phyloP scores from a whole-genome alignment of 2,329 filamentous ascomycete species.

The Ophiostoma sp. region DNA sequence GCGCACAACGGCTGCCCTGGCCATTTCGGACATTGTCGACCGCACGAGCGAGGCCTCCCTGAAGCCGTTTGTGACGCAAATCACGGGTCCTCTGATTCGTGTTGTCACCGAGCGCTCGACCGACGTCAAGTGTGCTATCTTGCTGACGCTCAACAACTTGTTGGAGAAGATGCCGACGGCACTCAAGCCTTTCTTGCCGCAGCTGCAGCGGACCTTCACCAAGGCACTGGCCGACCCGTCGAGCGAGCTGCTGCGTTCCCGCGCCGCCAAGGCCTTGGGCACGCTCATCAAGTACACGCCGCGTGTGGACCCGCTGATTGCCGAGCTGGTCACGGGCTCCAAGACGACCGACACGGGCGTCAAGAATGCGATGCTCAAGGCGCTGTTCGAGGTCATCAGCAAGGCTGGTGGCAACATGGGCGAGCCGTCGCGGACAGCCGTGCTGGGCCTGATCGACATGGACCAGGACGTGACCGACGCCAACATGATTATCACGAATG shows the following conservation, averaged over 20 bases:
- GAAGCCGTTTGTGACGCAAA: conserved; percentile 94
- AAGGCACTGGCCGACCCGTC: conserved; percentile 92
- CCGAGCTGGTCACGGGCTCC: conserved; percentile 90
- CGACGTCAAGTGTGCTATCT: conserved; percentile 92
- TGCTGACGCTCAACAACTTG: conserved; percentile 90
- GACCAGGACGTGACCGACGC: conserved; percentile 74
- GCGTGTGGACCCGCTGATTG: conserved; percentile 88
- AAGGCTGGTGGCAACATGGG: conserved; percentile 95
- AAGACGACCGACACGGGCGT: conserved; percentile 87
- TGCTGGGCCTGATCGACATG: conserved; percentile 83
- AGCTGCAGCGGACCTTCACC: conserved; percentile 94
- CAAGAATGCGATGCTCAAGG: conserved; percentile 93
- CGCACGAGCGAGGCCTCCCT: conserved; percentile 83
- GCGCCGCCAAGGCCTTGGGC: conserved; percentile 90
- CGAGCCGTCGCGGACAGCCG: conserved; percentile 80
- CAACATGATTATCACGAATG: conserved; percentile 83
- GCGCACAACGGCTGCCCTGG: conserved; percentile 85
- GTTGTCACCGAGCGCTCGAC: conserved; percentile 95
- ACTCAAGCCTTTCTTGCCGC: conserved; percentile 93
- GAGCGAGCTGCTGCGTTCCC: conserved; percentile 80
- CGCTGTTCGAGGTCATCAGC: conserved; percentile 91
- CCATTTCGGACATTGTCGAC: conserved; percentile 94
- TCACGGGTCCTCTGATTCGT: conserved; percentile 95
- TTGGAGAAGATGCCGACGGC: conserved; percentile 95
- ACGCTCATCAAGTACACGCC: conserved; percentile 95